Conservation (phyloP, 2,329 filamentous ascomycete species). For the Zasmidium angulare region DNA sequence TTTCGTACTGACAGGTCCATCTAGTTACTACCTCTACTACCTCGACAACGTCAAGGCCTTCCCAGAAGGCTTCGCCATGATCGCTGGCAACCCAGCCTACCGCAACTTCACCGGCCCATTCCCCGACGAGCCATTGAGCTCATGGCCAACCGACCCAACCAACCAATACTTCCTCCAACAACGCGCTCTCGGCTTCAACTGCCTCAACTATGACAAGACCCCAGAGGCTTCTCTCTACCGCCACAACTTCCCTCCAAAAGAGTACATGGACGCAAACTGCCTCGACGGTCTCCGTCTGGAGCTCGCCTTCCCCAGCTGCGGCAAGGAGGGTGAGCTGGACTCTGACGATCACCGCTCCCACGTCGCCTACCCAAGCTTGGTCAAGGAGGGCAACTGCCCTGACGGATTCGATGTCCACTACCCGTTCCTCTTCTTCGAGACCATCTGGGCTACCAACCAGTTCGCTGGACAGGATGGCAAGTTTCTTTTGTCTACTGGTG, state of each 20-base stretch:
- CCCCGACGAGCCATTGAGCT: constrained; percentile 67
- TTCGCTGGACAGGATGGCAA: constrained; percentile 64
- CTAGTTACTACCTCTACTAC: constrained; percentile 81
- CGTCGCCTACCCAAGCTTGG: constrained; percentile 73
- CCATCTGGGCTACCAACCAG: constrained; percentile 72
- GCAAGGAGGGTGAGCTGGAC: constrained; percentile 66
- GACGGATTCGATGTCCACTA: constrained; percentile 65
- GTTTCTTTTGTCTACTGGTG: constrained; percentile 77
- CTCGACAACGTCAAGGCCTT: constrained; percentile 68
- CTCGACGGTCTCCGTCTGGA: constrained; percentile 78
- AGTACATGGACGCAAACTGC: constrained; percentile 77
- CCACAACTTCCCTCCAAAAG: constrained; percentile 78
- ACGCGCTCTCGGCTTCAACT: constrained; percentile 92
- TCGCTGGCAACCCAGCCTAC: constrained; percentile 69
- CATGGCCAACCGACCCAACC: constrained; percentile 64
- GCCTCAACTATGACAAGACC: constrained; percentile 70
- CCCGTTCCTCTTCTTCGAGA: constrained; percentile 79
- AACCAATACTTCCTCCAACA: constrained; percentile 71
- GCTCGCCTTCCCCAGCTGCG: constrained; percentile 86
- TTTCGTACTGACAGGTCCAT: constrained; percentile 4
- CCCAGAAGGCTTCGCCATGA: constrained; percentile 75
- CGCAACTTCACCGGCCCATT: constrained; percentile 70
- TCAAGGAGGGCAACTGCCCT: constrained; percentile 77
- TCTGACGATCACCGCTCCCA: constrained; percentile 60
- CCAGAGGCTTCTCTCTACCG: constrained; percentile 76